Percentiles rank a stretch among this genome's conserved stretches.
These are phyloP conservation scores for Ceratocystis cacaofunesta DNA, from an alignment of 2,329 filamentous ascomycete genomes.

Conservation along the genomic window DNA sequence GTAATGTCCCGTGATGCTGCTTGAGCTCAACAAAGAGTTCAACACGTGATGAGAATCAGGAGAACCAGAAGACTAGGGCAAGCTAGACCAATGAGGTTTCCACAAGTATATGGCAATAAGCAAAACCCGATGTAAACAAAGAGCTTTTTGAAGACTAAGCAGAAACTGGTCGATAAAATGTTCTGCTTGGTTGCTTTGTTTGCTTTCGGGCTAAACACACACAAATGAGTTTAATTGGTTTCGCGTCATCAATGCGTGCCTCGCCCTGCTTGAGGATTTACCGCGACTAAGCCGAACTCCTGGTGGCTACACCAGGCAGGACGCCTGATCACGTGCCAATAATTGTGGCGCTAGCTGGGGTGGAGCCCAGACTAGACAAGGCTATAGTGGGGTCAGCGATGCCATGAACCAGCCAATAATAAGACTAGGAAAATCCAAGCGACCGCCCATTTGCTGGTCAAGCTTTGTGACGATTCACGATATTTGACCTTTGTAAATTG, in stretches of 20 bases:
- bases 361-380: neutral
- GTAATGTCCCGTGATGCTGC: neutral
- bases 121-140: neutral
- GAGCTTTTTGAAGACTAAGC: neutral
- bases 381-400: neutral
- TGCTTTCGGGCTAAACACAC: neutral
- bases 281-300: slow-evolving; percentile 1
- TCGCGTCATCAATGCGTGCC: slow-evolving; percentile 13
- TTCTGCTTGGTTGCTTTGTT: neutral
- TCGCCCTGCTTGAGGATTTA: neutral
- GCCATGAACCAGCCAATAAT: neutral
- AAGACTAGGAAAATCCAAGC: slow-evolving; percentile 2
- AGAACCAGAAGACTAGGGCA: neutral
- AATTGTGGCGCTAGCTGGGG: neutral
- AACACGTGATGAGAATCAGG: neutral
- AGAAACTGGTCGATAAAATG: neutral
- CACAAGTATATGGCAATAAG: neutral
- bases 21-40: neutral
- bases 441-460: neutral
- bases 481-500: neutral
- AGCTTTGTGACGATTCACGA: neutral
- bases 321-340: slow-evolving; percentile 15
- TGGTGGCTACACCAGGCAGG: neutral
- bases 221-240: slow-evolving; percentile 11
- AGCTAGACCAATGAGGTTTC: neutral